Evolutionary conservation across 495 filamentous ascomycete species (phyloP).

Genomic region (Amniculicola lignicola): DNA sequence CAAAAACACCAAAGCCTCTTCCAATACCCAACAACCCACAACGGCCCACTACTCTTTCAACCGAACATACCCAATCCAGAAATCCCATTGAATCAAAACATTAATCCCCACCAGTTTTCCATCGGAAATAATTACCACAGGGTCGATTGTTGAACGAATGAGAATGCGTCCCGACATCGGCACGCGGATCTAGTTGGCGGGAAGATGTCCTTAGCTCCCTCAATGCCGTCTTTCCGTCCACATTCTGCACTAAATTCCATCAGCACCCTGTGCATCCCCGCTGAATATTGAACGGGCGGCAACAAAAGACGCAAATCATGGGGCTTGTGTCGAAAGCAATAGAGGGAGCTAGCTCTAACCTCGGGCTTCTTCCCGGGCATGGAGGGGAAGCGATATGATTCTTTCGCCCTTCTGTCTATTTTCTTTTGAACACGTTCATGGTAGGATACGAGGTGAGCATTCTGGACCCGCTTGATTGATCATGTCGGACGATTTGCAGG

Average conservation of each 20-base stretch:
- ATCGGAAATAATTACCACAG: no score
- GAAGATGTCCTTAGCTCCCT: not conserved
- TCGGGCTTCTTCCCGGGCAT: not conserved
- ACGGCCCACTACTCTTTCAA: no score
- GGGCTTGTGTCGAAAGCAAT: not conserved
- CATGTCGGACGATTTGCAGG: not conserved
- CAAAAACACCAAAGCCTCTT: no score
- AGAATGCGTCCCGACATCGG: no score
- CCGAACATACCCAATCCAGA: no score
- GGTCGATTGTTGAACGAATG: no score
- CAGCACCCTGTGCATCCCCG: not conserved
- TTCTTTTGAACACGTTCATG: not conserved
- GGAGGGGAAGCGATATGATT: not conserved
- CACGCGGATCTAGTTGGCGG: not conserved
- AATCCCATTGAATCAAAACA: no score
- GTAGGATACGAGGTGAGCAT: no score
- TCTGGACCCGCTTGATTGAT: not conserved
- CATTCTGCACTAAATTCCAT: not conserved
- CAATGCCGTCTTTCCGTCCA: not conserved
- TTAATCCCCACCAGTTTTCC: no score
- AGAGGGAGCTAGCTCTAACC: not conserved
- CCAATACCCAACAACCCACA: no score
- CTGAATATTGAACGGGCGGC: not conserved
- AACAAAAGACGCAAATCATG: not conserved
- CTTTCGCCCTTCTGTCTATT: not conserved